Percentiles rank a stretch among this genome's conserved stretches.
phyloP scores from a whole-genome alignment of 2,329 filamentous ascomycete species.

The Onygenales sp. region DNA sequence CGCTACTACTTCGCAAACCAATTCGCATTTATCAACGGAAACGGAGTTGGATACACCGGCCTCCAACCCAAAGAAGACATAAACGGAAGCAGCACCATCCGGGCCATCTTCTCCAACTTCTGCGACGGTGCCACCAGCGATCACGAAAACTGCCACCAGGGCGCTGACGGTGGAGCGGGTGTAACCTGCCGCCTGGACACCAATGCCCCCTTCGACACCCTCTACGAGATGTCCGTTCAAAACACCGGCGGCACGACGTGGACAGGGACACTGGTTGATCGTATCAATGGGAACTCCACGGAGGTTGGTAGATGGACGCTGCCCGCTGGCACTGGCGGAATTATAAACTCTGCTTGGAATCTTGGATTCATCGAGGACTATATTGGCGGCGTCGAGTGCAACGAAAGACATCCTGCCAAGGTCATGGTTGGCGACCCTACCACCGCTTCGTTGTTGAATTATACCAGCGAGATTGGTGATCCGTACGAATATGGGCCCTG shows the following conservation, averaged over 20 bases:
- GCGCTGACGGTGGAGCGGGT: conserved; percentile 18
- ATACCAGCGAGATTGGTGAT: background rate
- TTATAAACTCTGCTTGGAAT: no score
- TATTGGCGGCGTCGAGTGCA: background rate
- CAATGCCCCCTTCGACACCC: conserved; percentile 11
- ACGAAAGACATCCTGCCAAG: background rate
- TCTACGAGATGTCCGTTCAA: conserved; percentile 14
- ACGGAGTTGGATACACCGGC: conserved; percentile 20
- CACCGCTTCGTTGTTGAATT: no score
- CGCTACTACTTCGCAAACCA: conserved; percentile 23
- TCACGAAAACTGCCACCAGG: conserved; percentile 18
- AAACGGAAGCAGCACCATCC: conserved; percentile 14
- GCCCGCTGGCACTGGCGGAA: conserved; percentile 10
- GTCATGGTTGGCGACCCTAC: background rate
- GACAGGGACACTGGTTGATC: conserved; percentile 20
- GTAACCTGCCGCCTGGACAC: conserved; percentile 16
- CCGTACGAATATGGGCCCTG: background rate
- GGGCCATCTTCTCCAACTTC: conserved; percentile 26
- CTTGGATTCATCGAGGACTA: conserved; percentile 24
- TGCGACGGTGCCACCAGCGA: conserved; percentile 14
- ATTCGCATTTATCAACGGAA: conserved; percentile 15
- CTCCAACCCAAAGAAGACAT: conserved; percentile 17
- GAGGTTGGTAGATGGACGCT: conserved; percentile 21
- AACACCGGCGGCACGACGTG: conserved; percentile 17
- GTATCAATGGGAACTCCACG: conserved; percentile 11